These are phyloP conservation scores for Sextonia rubra DNA, from an alignment of 164 flowering plant genomes.

Conservation along the genomic window DNA sequence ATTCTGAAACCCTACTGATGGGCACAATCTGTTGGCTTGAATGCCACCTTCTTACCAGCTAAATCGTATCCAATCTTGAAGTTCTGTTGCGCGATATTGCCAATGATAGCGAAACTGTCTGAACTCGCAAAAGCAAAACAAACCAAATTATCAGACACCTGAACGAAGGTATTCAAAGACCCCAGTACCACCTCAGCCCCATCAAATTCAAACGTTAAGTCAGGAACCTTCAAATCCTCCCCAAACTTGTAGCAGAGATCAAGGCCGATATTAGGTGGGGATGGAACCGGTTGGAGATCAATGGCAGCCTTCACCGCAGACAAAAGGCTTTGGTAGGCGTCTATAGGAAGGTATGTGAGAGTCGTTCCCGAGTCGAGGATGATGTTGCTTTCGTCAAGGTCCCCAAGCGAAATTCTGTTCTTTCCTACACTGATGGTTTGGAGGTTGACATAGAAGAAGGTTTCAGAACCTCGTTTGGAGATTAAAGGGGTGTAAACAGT, in stretches of 20 bases:
- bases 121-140: slow-evolving; percentile 19
- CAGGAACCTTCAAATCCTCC: slow-evolving; percentile 9
- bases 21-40: slow-evolving; percentile 24
- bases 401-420: background rate
- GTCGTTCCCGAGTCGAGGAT: slow-evolving; percentile 39
- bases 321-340: slow-evolving; percentile 20
- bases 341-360: slow-evolving; percentile 26
- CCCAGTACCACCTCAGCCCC: slow-evolving; percentile 31
- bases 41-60: slow-evolving; percentile 21
- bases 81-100: slow-evolving; percentile 29
- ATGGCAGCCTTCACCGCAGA: slow-evolving; percentile 7
- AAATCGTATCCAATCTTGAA: slow-evolving; percentile 26
- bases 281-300: background rate
- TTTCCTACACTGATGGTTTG: slow-evolving; percentile 25
- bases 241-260: slow-evolving; percentile 17
- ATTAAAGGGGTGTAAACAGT: slow-evolving; percentile 25
- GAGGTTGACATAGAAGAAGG: slow-evolving; percentile 31
- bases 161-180: slow-evolving; percentile 18
- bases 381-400: slow-evolving; percentile 17
- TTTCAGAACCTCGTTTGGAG: background rate
- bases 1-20: slow-evolving; percentile 6
- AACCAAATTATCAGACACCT: background rate
- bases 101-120: slow-evolving; percentile 10
- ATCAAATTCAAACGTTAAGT: slow-evolving; percentile 23
- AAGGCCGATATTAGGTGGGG: background rate